Base-by-base conservation (phyloP, 1,284 basidiomycete genomes). In the Veloboletus limbatus region DNA sequence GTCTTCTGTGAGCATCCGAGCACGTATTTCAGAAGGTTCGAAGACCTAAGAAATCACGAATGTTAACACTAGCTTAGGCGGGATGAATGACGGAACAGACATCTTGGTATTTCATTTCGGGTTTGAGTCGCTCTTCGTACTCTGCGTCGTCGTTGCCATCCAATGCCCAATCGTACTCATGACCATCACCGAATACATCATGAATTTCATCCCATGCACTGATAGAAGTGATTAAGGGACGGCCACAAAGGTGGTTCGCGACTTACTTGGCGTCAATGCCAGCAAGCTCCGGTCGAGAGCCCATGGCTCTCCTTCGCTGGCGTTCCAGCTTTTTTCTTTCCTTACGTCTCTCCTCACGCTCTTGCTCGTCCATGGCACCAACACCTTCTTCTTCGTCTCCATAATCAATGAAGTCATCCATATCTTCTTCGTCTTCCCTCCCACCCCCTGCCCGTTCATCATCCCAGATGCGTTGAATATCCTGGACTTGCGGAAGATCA, bases 191-290 rank as follows among this genome's bases (percentile, higher is more conserved):
- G 61, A 99, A 99, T 9, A 99, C 92, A 53, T 95, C 96, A 53
- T 90, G 88, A 39, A 99, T 90, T 69, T 98, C 97, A 49, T 93
- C 88, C 93, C 94, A 97, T 26, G 94, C 90, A 61, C 95, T 97
- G 52, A 13, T 53, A 52, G 45, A 48, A 47, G 28, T 43, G 43
- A 50, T 32, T 41, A 55, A 62, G 47, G 56, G 57, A 57, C 40
- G 38, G 39, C 44, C 20, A 20, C 18, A 35, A 52, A 21, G 38
- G 45, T 14, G 32, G 41, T n/a, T 34, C 9, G 3, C 28, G 20
- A 75, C 86, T 68, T 65, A 92, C 91, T 78, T 84, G 37, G 88
- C 84, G 59, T 94, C 92, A 49, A 97, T 91, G 31, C 94, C 95
- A 18, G 83, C 79, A 45, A 92, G 68, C 58, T 91, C 88, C 34